Evolutionary conservation across 352 stramenopile genomes (phyloP).

Genomic region (Nothophytophthora sp.): DNA sequence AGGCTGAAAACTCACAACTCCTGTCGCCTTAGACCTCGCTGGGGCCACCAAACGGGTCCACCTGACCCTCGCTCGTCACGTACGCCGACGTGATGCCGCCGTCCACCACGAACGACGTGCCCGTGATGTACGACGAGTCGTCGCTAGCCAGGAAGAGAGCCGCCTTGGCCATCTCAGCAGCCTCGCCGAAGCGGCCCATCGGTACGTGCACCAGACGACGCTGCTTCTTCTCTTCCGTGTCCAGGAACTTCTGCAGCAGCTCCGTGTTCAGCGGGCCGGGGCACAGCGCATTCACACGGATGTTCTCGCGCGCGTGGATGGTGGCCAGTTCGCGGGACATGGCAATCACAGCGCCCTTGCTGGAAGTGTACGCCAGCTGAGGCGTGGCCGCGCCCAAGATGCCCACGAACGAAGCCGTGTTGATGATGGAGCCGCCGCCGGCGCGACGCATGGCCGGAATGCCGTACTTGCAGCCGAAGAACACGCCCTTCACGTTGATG

Average conservation of each 20-base stretch:
- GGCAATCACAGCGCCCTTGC: slow-evolving; percentile 86
- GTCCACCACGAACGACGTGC: slow-evolving; percentile 86
- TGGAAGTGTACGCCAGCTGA: slow-evolving; percentile 89
- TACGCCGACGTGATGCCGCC: slow-evolving; percentile 89
- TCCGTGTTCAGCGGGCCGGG: slow-evolving; percentile 86
- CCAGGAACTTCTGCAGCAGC: slow-evolving; percentile 88
- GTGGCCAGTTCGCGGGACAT: slow-evolving; percentile 87
- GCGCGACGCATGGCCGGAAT: slow-evolving; percentile 81
- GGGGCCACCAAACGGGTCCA: slow-evolving; percentile 83
- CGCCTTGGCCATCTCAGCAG: slow-evolving; percentile 87
- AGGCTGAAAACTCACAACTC: slow-evolving; percentile 1
- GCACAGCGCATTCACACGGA: slow-evolving; percentile 87
- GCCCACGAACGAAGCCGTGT: slow-evolving; percentile 87
- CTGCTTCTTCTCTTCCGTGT: slow-evolving; percentile 85
- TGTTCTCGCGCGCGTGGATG: slow-evolving; percentile 88
- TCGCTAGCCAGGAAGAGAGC: slow-evolving; percentile 86
- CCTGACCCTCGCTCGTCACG: slow-evolving; percentile 75
- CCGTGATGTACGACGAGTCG: slow-evolving; percentile 87
- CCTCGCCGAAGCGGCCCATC: slow-evolving; percentile 88
- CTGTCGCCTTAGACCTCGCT: slow-evolving; percentile 57
- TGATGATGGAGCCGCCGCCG: slow-evolving; percentile 85
- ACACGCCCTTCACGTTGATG: slow-evolving; percentile 91
- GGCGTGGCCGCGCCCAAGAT: slow-evolving; percentile 80
- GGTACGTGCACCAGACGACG: slow-evolving; percentile 85
- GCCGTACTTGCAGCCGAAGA: slow-evolving; percentile 87